Conservation (phyloP, 176 grass and related monocot genomes). For the Oryza punctata region DNA sequence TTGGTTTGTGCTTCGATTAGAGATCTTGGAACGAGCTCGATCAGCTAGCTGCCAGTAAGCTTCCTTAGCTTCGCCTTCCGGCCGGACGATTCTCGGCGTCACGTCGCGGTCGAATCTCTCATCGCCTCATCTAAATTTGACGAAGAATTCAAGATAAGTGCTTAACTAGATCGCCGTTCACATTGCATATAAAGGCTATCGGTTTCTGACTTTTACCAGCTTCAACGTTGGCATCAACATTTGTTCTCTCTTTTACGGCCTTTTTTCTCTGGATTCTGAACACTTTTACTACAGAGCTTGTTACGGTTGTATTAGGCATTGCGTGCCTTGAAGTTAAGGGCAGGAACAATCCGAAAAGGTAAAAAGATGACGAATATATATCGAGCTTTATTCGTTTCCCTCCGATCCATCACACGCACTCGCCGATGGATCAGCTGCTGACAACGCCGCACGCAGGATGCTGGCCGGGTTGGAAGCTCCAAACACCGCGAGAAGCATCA, state of each 20-base stretch:
- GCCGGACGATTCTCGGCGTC: not conserved
- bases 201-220: too few species aligned
- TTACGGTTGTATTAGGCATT: not conserved
- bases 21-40: too few species aligned
- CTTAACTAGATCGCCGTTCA: too few species aligned
- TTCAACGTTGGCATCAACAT: too few species aligned
- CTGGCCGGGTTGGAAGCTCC: not conserved
- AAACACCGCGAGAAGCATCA: not conserved
- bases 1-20: too few species aligned
- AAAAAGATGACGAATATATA: not conserved
- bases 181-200: too few species aligned
- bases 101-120: not conserved
- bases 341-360: constrained; percentile 21
- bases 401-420: not conserved
- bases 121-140: too few species aligned
- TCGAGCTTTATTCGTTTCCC: constrained; percentile 4
- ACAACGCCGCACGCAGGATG: constrained; percentile 16
- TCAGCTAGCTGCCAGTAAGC: not conserved
- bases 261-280: not conserved
- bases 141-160: too few species aligned
- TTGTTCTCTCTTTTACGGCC: not conserved
- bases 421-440: not conserved
- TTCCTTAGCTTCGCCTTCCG: not conserved
- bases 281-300: not conserved
- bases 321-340: not conserved